A percentile compares a stretch with the other conserved stretches of the same genome.
Evolutionary conservation across 371 early-diverging fungal genomes (phyloP).

Genomic region (Smittium culicis): DNA sequence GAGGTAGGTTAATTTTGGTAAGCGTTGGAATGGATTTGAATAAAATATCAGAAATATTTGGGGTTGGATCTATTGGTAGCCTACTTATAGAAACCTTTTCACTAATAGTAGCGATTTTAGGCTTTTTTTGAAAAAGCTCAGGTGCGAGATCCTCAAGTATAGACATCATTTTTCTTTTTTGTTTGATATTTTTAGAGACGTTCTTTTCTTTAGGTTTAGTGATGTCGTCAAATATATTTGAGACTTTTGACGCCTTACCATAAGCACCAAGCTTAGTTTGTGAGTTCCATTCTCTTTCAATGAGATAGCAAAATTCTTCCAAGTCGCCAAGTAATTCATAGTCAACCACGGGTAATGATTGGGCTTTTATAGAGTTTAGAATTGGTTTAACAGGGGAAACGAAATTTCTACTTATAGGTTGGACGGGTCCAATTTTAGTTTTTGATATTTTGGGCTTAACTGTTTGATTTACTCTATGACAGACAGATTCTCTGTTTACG

Average conservation of each 20-base stretch:
- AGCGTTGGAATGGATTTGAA: too few relatives aligned
- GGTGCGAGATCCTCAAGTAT: not conserved
- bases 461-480: slow-evolving; percentile 9
- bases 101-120: too few relatives aligned
- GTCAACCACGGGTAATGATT: slow-evolving; percentile 53
- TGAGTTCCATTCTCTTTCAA: slow-evolving; percentile 22
- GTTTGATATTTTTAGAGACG: too few relatives aligned
- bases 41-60: too few relatives aligned
- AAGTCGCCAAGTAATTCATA: slow-evolving; percentile 68
- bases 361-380: slow-evolving; percentile 28
- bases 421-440: too few relatives aligned
- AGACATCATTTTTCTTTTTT: not conserved
- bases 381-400: too few relatives aligned
- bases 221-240: not conserved
- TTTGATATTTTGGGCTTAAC: too few relatives aligned
- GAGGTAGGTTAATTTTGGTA: too few relatives aligned
- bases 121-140: too few relatives aligned
- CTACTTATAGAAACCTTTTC: too few relatives aligned
- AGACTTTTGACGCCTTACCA: slow-evolving; percentile 10
- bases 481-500: slow-evolving; percentile 12
- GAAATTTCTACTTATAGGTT: too few relatives aligned
- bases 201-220: not conserved
- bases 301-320: slow-evolving; percentile 38
- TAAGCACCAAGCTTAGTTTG: slow-evolving; percentile 26
- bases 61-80: too few relatives aligned